These are phyloP conservation scores for Candida qinlingensis DNA, from an alignment of 805 yeast species.

Conservation along the genomic window DNA sequence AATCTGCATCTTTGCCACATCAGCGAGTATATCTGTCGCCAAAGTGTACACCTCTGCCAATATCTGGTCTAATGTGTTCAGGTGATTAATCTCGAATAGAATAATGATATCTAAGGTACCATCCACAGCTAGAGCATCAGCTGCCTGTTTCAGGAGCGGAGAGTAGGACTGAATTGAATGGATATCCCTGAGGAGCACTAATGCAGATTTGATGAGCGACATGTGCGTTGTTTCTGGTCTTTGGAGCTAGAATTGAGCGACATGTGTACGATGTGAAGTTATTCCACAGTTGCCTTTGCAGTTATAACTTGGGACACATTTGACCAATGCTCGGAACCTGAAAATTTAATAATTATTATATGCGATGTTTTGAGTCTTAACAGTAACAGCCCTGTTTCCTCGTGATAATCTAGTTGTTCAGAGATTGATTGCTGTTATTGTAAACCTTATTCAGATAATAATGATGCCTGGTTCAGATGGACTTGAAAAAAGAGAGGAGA, in stretches of 20 bases:
- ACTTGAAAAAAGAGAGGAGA: neutral
- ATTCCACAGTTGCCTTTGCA: too few relatives aligned
- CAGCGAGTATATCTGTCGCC: constrained; percentile 11
- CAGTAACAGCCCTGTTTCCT: too few relatives aligned
- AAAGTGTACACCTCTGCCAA: constrained; percentile 21
- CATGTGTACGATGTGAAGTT: neutral
- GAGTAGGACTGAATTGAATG: constrained; percentile 15
- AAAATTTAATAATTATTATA: too few relatives aligned
- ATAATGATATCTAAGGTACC: constrained; percentile 19
- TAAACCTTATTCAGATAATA: too few relatives aligned
- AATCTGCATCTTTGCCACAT: constrained; percentile 8
- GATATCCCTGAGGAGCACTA: constrained; percentile 17
- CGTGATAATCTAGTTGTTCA: too few relatives aligned
- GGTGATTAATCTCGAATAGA: constrained; percentile 10
- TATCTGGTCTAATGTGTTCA: constrained; percentile 18
- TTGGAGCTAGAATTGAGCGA: neutral
- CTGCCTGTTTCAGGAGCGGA: constrained; percentile 18
- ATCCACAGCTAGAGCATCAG: constrained; percentile 5
- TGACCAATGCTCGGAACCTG: too few relatives aligned
- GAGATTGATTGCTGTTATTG: too few relatives aligned
- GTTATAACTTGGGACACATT: too few relatives aligned
- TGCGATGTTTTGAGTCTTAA: too few relatives aligned
- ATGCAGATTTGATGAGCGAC: constrained; percentile 11
- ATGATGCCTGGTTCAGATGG: neutral
- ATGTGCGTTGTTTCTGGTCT: neutral